Evolutionary conservation across 257 asterid genomes (phyloP).

Genomic region (Solanum pinnatisectum): DNA sequence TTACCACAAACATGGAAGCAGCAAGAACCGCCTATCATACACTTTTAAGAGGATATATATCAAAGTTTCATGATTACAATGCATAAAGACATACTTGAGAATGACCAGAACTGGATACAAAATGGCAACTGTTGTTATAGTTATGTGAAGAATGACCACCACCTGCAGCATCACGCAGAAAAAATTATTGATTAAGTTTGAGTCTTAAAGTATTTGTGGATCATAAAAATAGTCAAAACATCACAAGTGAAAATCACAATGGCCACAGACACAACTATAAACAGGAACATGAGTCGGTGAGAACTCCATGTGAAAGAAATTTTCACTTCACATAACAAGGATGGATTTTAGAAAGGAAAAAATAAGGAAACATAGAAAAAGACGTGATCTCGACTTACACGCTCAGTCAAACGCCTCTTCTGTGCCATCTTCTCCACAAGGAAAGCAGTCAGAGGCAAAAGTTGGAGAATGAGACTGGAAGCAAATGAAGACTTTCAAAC

Average conservation of each 20-base stretch:
- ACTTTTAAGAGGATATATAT: constrained; percentile 2
- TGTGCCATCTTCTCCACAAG: constrained; percentile 66
- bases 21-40: background rate
- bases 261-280: background rate
- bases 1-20: background rate
- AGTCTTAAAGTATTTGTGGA: background rate
- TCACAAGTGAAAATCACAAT: background rate
- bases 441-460: constrained; percentile 76
- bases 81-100: constrained; percentile 49
- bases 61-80: background rate
- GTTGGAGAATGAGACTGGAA: constrained; percentile 78
- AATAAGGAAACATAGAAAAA: background rate
- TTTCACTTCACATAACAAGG: background rate
- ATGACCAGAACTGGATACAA: constrained; percentile 81
- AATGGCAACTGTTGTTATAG: constrained; percentile 51
- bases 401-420: constrained; percentile 45
- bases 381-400: constrained; percentile 36
- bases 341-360: background rate
- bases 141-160: constrained; percentile 56
- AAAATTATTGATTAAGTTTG: background rate
- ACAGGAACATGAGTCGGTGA: background rate
- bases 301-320: background rate
- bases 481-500: background rate
- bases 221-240: background rate
- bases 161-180: constrained; percentile 40